Evolutionary conservation across 345 rosid genomes (phyloP).

Genomic region (Mallotus nudiflorus): DNA sequence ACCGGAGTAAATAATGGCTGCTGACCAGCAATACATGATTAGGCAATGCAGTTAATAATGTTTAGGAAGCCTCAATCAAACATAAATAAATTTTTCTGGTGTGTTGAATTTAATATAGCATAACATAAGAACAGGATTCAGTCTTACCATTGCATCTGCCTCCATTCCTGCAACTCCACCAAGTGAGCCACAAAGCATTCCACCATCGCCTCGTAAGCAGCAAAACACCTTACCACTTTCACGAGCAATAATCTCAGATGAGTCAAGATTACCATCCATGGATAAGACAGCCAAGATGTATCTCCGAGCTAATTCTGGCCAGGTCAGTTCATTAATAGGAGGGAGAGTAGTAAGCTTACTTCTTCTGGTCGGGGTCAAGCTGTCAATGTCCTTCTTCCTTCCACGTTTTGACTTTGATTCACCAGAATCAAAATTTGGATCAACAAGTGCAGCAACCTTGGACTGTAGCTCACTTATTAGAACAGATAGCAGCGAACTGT

Average conservation of each 20-base stretch:
- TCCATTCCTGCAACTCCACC: slow-evolving; percentile 95
- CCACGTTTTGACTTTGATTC: slow-evolving; percentile 78
- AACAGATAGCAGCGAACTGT: slow-evolving; percentile 63
- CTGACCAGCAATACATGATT: background rate
- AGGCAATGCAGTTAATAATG: background rate
- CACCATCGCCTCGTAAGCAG: slow-evolving; percentile 98
- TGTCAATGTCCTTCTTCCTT: slow-evolving; percentile 74
- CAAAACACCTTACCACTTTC: slow-evolving; percentile 86
- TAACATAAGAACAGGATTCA: slow-evolving; percentile 4
- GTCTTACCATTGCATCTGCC: slow-evolving; percentile 94
- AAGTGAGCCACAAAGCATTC: slow-evolving; percentile 89
- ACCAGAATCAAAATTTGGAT: slow-evolving; percentile 89
- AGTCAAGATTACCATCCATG: slow-evolving; percentile 88
- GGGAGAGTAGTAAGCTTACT: slow-evolving; percentile 76
- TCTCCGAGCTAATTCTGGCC: slow-evolving; percentile 96
- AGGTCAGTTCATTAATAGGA: slow-evolving; percentile 83
- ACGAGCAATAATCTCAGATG: slow-evolving; percentile 73
- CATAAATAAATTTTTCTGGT: background rate
- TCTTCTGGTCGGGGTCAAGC: slow-evolving; percentile 54
- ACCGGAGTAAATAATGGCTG: background rate
- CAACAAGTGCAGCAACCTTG: slow-evolving; percentile 86
- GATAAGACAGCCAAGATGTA: slow-evolving; percentile 72
- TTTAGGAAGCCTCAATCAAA: background rate
- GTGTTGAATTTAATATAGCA: background rate
- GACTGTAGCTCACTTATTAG: slow-evolving; percentile 83